Evolutionary conservation across 768 basidiomycete species (phyloP).

Genomic region (Rhizopogon salebrosus): DNA sequence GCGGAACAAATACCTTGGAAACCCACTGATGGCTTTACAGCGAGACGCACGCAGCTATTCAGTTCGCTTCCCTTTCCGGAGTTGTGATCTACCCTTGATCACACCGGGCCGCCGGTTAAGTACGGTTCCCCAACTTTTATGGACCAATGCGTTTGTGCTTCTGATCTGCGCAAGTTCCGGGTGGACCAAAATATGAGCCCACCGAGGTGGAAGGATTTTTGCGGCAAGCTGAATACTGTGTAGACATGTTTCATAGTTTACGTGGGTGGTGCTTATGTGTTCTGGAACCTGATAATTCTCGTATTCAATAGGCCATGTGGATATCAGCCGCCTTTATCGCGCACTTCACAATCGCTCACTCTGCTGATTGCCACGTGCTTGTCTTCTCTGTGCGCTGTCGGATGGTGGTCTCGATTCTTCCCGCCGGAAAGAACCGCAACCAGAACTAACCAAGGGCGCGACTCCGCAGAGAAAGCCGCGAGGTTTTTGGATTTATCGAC

Average conservation of each 20-base stretch:
- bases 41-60: neutral
- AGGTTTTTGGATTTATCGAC: neutral
- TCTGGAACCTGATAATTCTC: neutral
- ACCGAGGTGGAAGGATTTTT: neutral
- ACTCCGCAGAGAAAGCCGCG: too few relatives aligned
- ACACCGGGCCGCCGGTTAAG: neutral
- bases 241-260: neutral
- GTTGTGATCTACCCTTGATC: neutral
- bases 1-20: neutral
- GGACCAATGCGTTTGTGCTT: neutral
- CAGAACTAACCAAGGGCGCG: too few relatives aligned
- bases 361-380: neutral
- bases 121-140: neutral
- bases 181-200: neutral
- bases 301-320: neutral
- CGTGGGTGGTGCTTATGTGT: neutral
- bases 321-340: neutral
- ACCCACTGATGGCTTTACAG: neutral
- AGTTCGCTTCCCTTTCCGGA: neutral
- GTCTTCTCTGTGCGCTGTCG: neutral
- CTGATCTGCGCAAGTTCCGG: neutral
- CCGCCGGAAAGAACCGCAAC: neutral
- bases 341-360: neutral
- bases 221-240: neutral
- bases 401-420: neutral